Base-by-base conservation (phyloP, 208 protist species). In the Herpetomonas tarakana region DNA sequence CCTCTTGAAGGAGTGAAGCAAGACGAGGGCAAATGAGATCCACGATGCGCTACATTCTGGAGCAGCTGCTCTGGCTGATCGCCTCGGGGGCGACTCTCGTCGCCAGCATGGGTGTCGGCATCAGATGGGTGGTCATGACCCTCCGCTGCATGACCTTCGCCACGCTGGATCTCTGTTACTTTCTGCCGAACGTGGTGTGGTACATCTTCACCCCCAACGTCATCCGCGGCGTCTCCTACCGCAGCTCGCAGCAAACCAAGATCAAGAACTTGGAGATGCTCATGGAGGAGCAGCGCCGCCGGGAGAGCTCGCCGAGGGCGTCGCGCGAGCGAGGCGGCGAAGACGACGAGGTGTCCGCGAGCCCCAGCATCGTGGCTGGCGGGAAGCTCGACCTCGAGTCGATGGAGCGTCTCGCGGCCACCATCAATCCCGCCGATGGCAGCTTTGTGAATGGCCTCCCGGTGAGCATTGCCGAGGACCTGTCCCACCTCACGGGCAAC, bases 161-260 rank as follows among this genome's bases (percentile, higher is more conserved):
- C 29, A 31, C 80, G 46, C 51, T 91, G n/a, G 70, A 82, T 38
- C 19, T 81, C 12, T 26, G 64, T 0, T 89, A 81, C 65, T 90
- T 93, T 52, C 50, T 91, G n/a, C 81, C 83, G 18, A 30, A 83
- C 46, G 46, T 87, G 19, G 49, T 83, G 2, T 86, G 81, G 82
- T 91, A 91, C 52, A 50, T 93, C 2, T 19, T 81, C 7, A 83
- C 81, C 25, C 87, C 87, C 1, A 85, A 76, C 51, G 76, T 93
- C 30, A 93, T 93, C 35, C 87, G 81, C 22, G 72, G 78, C 39
- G 87, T 93, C 25, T 62, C 87, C 14, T 93, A 93, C 58, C 87
- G 87, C 50, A 83, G 71, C 45, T 85, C 78, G 11, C 69, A 60
- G 45, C 68, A 62, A 16, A 89, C 78, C 0, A 84, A 87, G 57